phyloP scores from a whole-genome alignment of 805 yeast species.

The Starmerella scarabaei region DNA sequence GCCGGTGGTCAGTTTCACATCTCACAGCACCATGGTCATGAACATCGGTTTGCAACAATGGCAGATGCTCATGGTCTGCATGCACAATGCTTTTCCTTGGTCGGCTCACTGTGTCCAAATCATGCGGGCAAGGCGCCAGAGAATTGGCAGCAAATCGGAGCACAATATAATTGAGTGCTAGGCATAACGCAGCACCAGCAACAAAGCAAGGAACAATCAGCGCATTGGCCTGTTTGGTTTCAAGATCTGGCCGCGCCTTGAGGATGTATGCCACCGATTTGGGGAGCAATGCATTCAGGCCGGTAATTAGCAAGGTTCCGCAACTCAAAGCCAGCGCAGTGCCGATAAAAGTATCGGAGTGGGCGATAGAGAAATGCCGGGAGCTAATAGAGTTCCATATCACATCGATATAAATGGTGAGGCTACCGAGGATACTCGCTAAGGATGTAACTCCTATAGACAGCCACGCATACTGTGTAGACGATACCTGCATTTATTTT shows the following conservation, averaged over 20 bases:
- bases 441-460: conserved; percentile 52
- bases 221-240: conserved; percentile 26
- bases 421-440: conserved; percentile 61
- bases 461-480: conserved; percentile 32
- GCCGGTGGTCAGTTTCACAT: background rate
- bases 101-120: conserved; percentile 4
- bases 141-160: conserved; percentile 52
- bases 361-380: conserved; percentile 41
- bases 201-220: conserved; percentile 37
- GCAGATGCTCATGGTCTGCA: conserved; percentile 8
- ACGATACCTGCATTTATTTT: background rate
- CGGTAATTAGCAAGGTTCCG: conserved; percentile 69
- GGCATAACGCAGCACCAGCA: conserved; percentile 49
- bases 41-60: conserved; percentile 3
- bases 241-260: conserved; percentile 20
- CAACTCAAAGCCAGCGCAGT: conserved; percentile 64
- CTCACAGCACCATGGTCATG: conserved; percentile 9
- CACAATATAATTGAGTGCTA: conserved; percentile 46
- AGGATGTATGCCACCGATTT: conserved; percentile 40
- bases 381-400: conserved; percentile 37
- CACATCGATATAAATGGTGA: conserved; percentile 49
- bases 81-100: background rate
- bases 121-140: conserved; percentile 14
- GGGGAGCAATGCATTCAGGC: conserved; percentile 68
- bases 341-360: conserved; percentile 53